phyloP scores from a whole-genome alignment of 345 rosid species.

The Excoecaria agallocha region DNA sequence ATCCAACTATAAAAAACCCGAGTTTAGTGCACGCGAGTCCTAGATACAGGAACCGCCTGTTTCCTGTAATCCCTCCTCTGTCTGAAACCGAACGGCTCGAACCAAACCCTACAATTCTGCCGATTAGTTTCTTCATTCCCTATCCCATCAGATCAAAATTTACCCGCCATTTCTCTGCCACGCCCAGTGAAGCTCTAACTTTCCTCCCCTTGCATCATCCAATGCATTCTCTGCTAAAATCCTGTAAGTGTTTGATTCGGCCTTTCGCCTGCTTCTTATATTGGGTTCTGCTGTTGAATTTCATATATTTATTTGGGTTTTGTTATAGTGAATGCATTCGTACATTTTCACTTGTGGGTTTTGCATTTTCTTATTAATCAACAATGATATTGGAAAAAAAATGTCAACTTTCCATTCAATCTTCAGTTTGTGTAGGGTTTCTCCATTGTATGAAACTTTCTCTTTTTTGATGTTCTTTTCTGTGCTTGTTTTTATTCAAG shows the following conservation, averaged over 20 bases:
- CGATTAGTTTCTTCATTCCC: conserved; percentile 16
- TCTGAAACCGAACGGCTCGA: not conserved
- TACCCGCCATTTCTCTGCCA: conserved; percentile 27
- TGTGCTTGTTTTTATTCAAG: not conserved
- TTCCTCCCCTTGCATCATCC: not conserved
- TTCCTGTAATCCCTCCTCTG: not conserved
- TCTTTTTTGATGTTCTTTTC: not conserved
- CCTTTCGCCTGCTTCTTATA: not conserved
- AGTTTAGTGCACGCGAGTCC: too few species aligned
- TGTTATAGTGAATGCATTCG: not conserved
- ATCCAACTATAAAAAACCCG: too few species aligned
- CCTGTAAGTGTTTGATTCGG: not conserved
- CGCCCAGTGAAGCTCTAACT: not conserved
- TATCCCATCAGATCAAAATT: not conserved
- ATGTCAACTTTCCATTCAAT: not conserved
- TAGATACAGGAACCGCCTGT: too few species aligned
- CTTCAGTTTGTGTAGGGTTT: not conserved
- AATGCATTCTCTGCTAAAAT: not conserved
- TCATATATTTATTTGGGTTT: not conserved
- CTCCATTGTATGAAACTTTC: not conserved
- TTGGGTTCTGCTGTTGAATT: not conserved
- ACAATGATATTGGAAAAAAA: not conserved
- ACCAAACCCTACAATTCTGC: conserved; percentile 27
- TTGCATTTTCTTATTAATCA: not conserved
- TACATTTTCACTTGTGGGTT: not conserved